Base-by-base conservation (phyloP, 257 asterid species). In the Buddleja alternifolia region DNA sequence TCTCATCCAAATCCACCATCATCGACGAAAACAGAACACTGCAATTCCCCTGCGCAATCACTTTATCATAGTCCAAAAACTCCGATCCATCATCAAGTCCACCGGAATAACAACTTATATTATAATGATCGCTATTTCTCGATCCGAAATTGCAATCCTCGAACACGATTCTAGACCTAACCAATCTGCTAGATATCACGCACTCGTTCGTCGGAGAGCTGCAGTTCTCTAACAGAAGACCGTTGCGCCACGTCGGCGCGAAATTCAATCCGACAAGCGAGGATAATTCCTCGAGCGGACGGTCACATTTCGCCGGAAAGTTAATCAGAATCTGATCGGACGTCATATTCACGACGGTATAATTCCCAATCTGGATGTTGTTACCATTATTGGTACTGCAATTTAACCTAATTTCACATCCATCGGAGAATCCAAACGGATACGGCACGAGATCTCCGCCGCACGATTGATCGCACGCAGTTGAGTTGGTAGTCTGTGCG, bases 391-490 rank as follows among this genome's bases (percentile, higher is more conserved):
- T 46, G 16, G 8, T 17, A 51, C 70, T 67, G 40, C 92, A 87
- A 40, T 77, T 29, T 56, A 92, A 68, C 70, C 39, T 84, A 77
- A 92, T 87, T 20, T 17, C 6, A 36, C 92, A 87, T 6, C 77
- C 81, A 0, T 71, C 47, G 0, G 89, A 75, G 79, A 92, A 87
- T 3, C 98, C 98, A 51, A 92, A 89, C 0, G 98, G 98, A 50
- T 81, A 83, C 1, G 72, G 81, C 8, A 92, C 82, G 14, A 1
- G 53, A 8, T 7, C 16, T 25, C 1, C 10, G 48, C 80, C 81
- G 66, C 90, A 85, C 5, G 1, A 5, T 15, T 45, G 84, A 56
- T 57, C 0, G 48, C 96, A 89, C 3, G 1, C 11, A 10, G 54
- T 5, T 36, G 63, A 25, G 25, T 66, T 72, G 64, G 11, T 23